These are phyloP conservation scores for Kwoniella mangroviensis DNA, from an alignment of 768 basidiomycete genomes.

Conservation along the genomic window DNA sequence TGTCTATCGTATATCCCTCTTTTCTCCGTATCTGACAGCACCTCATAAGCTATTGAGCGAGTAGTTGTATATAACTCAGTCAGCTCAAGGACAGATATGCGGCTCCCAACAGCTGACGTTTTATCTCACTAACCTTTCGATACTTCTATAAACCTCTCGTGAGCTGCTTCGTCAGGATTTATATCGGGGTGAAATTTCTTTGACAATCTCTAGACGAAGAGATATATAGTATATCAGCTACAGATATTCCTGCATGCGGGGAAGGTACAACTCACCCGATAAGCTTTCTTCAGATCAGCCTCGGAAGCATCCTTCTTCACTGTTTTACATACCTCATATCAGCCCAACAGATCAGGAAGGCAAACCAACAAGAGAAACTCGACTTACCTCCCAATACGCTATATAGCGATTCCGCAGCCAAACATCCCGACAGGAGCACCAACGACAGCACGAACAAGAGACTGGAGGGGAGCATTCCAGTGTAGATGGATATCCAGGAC, in stretches of 20 bases:
- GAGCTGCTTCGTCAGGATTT: slow-evolving; percentile 78
- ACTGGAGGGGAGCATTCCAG: slow-evolving; percentile 39
- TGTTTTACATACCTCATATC: slow-evolving; percentile 32
- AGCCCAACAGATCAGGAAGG: slow-evolving; percentile 1
- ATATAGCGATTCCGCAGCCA: slow-evolving; percentile 62
- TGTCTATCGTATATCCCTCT: slow-evolving; percentile 90
- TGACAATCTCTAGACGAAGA: slow-evolving; percentile 65
- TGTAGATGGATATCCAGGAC: background rate
- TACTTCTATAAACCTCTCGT: slow-evolving; percentile 86
- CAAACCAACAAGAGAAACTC: background rate
- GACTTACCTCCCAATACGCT: slow-evolving; percentile 78
- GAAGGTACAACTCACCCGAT: slow-evolving; percentile 62
- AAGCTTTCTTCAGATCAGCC: slow-evolving; percentile 86
- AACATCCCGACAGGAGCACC: slow-evolving; percentile 36
- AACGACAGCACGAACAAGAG: slow-evolving; percentile 37
- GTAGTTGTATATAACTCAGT: background rate
- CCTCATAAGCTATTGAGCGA: slow-evolving; percentile 73
- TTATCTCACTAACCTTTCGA: slow-evolving; percentile 70
- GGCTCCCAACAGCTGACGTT: slow-evolving; percentile 8
- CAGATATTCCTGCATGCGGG: too few relatives aligned
- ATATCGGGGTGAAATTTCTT: slow-evolving; percentile 94
- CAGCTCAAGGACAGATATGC: background rate
- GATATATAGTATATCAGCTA: background rate
- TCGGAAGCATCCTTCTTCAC: slow-evolving; percentile 80
- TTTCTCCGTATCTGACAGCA: slow-evolving; percentile 90